A percentile compares a stretch with the other conserved stretches of the same genome.
Evolutionary conservation across 192 early-diverging fungal species (phyloP).

Genomic region (Irineochytrium annulatum): DNA sequence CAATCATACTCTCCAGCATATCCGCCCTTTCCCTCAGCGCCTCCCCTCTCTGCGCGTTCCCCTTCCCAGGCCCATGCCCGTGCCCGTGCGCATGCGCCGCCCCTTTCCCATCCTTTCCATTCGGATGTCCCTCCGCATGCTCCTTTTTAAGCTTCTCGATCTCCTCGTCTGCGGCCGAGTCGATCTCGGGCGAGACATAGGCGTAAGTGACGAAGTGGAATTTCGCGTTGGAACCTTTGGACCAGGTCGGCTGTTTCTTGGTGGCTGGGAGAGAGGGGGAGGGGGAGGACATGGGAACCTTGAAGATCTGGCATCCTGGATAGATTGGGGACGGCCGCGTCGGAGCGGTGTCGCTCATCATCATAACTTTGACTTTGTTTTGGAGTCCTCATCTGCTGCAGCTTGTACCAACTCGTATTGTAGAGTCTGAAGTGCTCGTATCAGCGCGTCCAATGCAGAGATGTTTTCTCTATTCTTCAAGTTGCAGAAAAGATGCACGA

Average conservation of each 20-base stretch:
- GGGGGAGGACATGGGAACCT: slow-evolving; percentile 1
- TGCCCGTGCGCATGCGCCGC: slow-evolving; percentile 9
- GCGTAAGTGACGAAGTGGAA: slow-evolving; percentile 45
- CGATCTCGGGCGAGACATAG: slow-evolving; percentile 30
- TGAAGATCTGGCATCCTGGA: slow-evolving; percentile 12
- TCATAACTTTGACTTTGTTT: too few relatives aligned
- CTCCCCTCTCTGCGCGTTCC: neutral
- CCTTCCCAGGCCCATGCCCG: neutral
- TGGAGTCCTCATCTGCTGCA: too few relatives aligned
- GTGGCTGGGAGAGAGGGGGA: neutral
- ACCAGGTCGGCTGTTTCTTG: slow-evolving; percentile 23
- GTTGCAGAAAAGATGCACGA: too few relatives aligned
- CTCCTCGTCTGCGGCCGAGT: slow-evolving; percentile 19
- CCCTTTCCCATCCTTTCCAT: neutral
- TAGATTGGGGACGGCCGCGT: slow-evolving; percentile 9
- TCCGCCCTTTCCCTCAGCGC: slow-evolving; percentile 7
- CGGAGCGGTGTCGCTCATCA: too few relatives aligned
- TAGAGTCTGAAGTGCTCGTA: too few relatives aligned
- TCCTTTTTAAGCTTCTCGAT: slow-evolving; percentile 7
- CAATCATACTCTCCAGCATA: slow-evolving; percentile 7
- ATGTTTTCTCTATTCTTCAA: too few relatives aligned
- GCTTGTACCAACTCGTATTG: too few relatives aligned
- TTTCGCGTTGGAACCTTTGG: slow-evolving; percentile 42
- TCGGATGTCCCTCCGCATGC: slow-evolving; percentile 12
- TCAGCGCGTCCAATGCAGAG: too few relatives aligned